These are phyloP conservation scores for Psidium friedrichsthalianum DNA, from an alignment of 345 rosid genomes.

Conservation along the genomic window DNA sequence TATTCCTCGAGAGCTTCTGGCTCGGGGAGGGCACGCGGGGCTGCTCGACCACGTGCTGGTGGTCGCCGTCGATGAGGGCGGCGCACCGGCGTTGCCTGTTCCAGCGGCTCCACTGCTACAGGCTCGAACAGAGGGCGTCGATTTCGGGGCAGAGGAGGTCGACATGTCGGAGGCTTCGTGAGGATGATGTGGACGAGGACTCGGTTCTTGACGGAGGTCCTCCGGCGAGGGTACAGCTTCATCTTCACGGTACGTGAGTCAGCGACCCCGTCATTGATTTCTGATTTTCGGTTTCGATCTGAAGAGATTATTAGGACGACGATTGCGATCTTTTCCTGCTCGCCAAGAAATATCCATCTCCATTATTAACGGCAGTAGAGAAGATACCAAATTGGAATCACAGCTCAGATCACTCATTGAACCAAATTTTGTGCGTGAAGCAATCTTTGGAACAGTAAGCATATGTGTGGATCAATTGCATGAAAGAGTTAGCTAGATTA, in stretches of 20 bases:
- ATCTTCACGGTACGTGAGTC: slow-evolving; percentile 52
- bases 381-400: not conserved
- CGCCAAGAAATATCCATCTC: not conserved
- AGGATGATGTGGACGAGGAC: slow-evolving; percentile 92
- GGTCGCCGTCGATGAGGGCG: slow-evolving; percentile 50
- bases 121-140: slow-evolving; percentile 45
- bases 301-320: not conserved
- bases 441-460: no score
- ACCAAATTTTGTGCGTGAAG: not conserved
- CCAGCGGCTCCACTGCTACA: slow-evolving; percentile 64
- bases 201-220: slow-evolving; percentile 42
- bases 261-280: not conserved
- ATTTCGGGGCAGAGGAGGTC: slow-evolving; percentile 37
- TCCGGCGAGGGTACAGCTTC: slow-evolving; percentile 55
- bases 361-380: not conserved
- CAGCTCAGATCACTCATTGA: not conserved
- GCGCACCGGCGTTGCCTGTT: slow-evolving; percentile 59
- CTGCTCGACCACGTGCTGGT: slow-evolving; percentile 44
- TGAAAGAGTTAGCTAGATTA: not conserved
- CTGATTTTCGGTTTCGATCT: not conserved
- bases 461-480: no score
- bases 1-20: slow-evolving; percentile 74
- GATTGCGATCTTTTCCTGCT: not conserved
- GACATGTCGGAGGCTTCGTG: slow-evolving; percentile 59
- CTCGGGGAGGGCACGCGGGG: slow-evolving; percentile 46